Conservation (phyloP, 352 stramenopile genomes). For the Pythium periplocum region DNA sequence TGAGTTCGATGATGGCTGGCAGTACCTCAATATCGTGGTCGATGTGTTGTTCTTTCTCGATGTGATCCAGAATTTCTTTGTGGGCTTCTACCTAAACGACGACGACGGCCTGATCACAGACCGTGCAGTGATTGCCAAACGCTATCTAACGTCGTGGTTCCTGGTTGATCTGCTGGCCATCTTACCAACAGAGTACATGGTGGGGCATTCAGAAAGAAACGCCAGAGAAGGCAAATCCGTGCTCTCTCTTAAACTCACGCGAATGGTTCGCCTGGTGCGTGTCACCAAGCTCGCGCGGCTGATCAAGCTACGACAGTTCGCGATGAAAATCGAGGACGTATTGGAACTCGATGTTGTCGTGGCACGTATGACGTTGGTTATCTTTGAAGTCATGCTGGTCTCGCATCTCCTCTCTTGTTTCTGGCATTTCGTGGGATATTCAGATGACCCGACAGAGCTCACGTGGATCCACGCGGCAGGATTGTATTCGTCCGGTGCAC, state of each 20-base stretch:
- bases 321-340: conserved; percentile 62
- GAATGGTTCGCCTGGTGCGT: conserved; percentile 55
- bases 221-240: conserved; percentile 28
- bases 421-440: conserved; percentile 68
- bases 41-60: conserved; percentile 64
- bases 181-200: conserved; percentile 48
- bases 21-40: conserved; percentile 20
- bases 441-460: conserved; percentile 19
- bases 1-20: conserved; percentile 23
- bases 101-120: conserved; percentile 53
- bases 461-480: conserved; percentile 42
- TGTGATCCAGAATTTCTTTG: conserved; percentile 66
- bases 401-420: conserved; percentile 76
- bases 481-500: conserved; percentile 20
- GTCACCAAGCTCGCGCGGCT: conserved; percentile 68
- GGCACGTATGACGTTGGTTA: conserved; percentile 51
- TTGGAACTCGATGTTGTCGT: conserved; percentile 63
- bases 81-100: conserved; percentile 59
- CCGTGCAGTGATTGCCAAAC: conserved; percentile 33
- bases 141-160: conserved; percentile 62
- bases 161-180: conserved; percentile 42
- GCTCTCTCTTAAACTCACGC: conserved; percentile 57
- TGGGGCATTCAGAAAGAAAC: conserved; percentile 6
- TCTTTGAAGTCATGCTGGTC: conserved; percentile 62
- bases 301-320: conserved; percentile 67